A percentile compares a stretch with the other conserved stretches of the same genome.
phyloP scores from a whole-genome alignment of 140 eudicot genomes.

The Eryngium alpinum region DNA sequence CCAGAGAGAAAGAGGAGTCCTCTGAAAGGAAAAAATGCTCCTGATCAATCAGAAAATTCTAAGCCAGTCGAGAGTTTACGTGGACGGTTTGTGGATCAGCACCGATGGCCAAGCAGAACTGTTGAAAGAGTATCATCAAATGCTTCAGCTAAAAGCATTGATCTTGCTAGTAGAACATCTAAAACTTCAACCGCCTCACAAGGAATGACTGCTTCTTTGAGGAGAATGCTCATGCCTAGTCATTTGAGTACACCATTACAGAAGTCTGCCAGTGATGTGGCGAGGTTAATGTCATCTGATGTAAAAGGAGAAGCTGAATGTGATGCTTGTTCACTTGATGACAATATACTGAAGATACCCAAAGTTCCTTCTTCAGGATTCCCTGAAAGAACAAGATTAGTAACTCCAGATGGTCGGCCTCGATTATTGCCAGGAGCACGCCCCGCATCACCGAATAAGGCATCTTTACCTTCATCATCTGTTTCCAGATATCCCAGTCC shows the following conservation, averaged over 20 bases:
- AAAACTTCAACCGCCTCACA: slow-evolving; percentile 27
- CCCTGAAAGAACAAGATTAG: slow-evolving; percentile 30
- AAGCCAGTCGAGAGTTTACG: slow-evolving; percentile 57
- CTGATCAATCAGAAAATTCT: slow-evolving; percentile 70
- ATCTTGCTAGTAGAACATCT: slow-evolving; percentile 30
- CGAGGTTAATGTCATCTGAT: slow-evolving; percentile 26
- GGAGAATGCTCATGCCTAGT: slow-evolving; percentile 56
- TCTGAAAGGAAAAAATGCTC: slow-evolving; percentile 56
- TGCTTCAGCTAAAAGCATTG: slow-evolving; percentile 38
- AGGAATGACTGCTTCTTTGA: slow-evolving; percentile 20
- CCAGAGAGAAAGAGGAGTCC: slow-evolving; percentile 92
- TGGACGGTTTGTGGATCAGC: slow-evolving; percentile 53
- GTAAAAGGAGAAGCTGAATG: slow-evolving; percentile 17
- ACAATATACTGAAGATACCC: slow-evolving; percentile 25
- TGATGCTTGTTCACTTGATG: slow-evolving; percentile 28
- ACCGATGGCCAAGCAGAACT: slow-evolving; percentile 76
- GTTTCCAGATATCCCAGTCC: slow-evolving; percentile 64
- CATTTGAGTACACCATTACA: slow-evolving; percentile 30
- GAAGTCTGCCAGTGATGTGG: slow-evolving; percentile 58
- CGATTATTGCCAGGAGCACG: slow-evolving; percentile 31
- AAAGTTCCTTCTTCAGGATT: slow-evolving; percentile 31
- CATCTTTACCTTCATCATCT: slow-evolving; percentile 24
- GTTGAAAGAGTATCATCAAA: slow-evolving; percentile 35
- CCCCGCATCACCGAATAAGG: slow-evolving; percentile 52
- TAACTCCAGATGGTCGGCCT: slow-evolving; percentile 23